These are phyloP conservation scores for Phytophthora boehmeriae DNA, from an alignment of 352 stramenopile species.

Conservation along the genomic window DNA sequence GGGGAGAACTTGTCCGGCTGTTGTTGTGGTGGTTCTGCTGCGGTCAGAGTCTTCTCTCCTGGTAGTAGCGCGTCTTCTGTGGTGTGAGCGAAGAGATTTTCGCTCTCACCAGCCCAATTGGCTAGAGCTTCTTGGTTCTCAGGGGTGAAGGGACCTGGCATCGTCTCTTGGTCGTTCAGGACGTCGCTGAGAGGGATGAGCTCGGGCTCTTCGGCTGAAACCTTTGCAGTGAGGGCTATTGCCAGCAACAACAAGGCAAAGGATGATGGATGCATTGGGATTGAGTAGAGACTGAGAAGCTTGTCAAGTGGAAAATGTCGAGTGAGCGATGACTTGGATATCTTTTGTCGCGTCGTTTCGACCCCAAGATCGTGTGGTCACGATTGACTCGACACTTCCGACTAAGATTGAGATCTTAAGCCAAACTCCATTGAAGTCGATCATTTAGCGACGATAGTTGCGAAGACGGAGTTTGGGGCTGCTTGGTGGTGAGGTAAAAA, in stretches of 20 bases:
- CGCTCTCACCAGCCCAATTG: conserved; percentile 8
- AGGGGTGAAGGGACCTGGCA: conserved; percentile 15
- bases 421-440: too few relatives aligned
- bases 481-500: too few relatives aligned
- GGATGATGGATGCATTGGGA: neutral
- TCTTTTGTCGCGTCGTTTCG: conserved; percentile 1
- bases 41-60: conserved; percentile 25
- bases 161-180: conserved; percentile 11
- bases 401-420: too few relatives aligned
- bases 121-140: conserved; percentile 15
- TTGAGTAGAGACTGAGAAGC: neutral
- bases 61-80: conserved; percentile 10
- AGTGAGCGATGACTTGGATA: neutral
- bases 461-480: too few relatives aligned
- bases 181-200: conserved; percentile 17
- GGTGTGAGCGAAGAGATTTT: neutral
- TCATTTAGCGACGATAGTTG: too few relatives aligned
- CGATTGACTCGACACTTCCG: neutral
- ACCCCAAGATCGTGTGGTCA: neutral
- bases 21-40: conserved; percentile 22
- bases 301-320: neutral
- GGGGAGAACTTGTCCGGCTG: conserved; percentile 27
- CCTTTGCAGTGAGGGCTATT: neutral
- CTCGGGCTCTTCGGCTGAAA: conserved; percentile 9
- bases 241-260: neutral